A percentile compares a stretch with the other conserved stretches of the same genome.
Conservation (phyloP, 768 basidiomycete genomes). For the Suillus subalutaceus region DNA sequence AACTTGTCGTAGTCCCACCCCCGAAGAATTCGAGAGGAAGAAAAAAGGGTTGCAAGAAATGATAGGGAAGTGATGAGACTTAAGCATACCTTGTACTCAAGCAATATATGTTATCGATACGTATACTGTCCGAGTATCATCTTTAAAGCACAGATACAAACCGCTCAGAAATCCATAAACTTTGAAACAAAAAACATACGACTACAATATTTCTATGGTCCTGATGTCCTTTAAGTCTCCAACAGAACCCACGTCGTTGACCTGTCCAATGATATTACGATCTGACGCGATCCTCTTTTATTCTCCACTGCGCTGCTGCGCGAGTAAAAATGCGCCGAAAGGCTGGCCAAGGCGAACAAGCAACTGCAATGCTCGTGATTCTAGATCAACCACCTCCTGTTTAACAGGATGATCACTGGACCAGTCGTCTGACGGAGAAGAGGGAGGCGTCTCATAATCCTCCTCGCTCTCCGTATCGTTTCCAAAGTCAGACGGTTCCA, state of each 20-base stretch:
- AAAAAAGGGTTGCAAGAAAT: too few relatives aligned
- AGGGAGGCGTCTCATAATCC: too few relatives aligned
- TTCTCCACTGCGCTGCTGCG: neutral
- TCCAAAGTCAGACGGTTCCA: neutral
- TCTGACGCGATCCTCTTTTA: neutral
- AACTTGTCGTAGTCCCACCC: too few relatives aligned
- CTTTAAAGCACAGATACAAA: too few relatives aligned
- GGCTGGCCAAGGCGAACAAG: neutral
- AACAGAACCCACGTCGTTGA: neutral
- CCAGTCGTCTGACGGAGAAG: neutral
- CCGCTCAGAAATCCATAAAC: neutral
- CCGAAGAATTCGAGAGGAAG: too few relatives aligned
- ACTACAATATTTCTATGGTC: neutral
- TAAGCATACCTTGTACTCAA: too few relatives aligned
- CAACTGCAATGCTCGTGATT: neutral
- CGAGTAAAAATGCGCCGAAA: neutral
- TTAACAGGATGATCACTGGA: too few relatives aligned
- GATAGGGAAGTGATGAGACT: too few relatives aligned
- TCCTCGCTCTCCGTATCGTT: neutral
- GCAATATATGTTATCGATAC: too few relatives aligned
- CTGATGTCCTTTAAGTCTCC: neutral
- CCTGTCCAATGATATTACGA: neutral
- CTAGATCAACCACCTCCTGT: neutral
- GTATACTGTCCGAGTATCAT: too few relatives aligned
- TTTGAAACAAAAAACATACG: neutral